Evolutionary conservation across 2,329 filamentous ascomycete species (phyloP).

Genomic region (Tolypocladium paradoxum): DNA sequence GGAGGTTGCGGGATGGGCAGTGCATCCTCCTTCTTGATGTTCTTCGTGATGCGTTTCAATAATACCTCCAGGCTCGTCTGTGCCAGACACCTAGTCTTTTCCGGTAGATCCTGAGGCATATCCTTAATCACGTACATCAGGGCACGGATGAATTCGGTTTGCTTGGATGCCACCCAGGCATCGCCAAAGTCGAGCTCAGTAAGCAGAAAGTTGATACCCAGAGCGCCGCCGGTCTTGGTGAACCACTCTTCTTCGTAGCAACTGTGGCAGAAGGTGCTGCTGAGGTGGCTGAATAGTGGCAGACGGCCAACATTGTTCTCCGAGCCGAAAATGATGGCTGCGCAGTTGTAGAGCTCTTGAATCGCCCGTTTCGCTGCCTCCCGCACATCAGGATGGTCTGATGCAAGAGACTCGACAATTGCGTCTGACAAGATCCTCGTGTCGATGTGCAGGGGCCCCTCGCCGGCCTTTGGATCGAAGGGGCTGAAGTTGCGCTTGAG

Average conservation of each 20-base stretch:
- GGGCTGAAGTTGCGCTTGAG: slow-evolving; percentile 64
- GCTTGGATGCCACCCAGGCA: slow-evolving; percentile 68
- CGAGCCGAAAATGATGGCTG: slow-evolving; percentile 68
- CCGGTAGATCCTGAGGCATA: slow-evolving; percentile 87
- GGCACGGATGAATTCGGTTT: slow-evolving; percentile 82
- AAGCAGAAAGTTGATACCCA: slow-evolving; percentile 81
- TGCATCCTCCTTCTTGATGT: slow-evolving; percentile 65
- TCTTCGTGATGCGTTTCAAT: slow-evolving; percentile 67
- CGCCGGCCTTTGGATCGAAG: slow-evolving; percentile 77
- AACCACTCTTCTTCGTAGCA: slow-evolving; percentile 99
- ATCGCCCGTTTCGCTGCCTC: slow-evolving; percentile 75
- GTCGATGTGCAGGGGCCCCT: slow-evolving; percentile 79
- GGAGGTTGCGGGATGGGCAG: slow-evolving; percentile 25
- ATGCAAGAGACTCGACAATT: slow-evolving; percentile 80
- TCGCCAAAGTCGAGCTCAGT: slow-evolving; percentile 79
- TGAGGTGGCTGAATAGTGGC: slow-evolving; percentile 75
- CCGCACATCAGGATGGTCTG: slow-evolving; percentile 68
- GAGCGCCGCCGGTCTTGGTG: slow-evolving; percentile 83
- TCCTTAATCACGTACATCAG: slow-evolving; percentile 97
- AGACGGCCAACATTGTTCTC: slow-evolving; percentile 61
- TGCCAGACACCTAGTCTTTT: slow-evolving; percentile 74
- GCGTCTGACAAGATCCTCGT: slow-evolving; percentile 81
- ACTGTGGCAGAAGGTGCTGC: slow-evolving; percentile 79
- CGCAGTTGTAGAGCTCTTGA: slow-evolving; percentile 64
- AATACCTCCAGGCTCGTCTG: slow-evolving; percentile 75